phyloP scores from a whole-genome alignment of 2,329 filamentous ascomycete genomes.

The Fusarium mundagurra region DNA sequence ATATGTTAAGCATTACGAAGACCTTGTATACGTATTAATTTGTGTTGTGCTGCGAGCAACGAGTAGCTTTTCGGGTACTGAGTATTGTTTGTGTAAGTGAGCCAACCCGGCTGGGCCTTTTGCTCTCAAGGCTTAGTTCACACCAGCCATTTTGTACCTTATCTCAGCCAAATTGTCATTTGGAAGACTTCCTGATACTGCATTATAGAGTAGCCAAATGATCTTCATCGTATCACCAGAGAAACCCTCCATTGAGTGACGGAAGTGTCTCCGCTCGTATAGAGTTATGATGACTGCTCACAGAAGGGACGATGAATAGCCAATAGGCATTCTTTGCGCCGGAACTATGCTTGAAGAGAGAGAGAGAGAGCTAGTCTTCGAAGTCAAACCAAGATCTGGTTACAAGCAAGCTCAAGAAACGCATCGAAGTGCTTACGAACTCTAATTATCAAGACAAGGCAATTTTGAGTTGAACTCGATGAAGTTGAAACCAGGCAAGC shows the following conservation, averaged over 20 bases:
- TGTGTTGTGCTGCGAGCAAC: neutral
- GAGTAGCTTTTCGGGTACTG: neutral
- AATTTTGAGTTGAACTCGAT: neutral
- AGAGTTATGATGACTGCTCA: neutral
- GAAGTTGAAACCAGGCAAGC: neutral
- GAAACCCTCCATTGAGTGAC: neutral
- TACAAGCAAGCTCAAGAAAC: neutral
- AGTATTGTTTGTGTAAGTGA: neutral
- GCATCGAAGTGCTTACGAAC: neutral
- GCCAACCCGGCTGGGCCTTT: neutral
- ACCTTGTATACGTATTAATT: too few species aligned
- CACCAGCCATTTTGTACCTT: neutral
- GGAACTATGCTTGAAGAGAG: too few species aligned
- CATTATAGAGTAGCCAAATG: neutral
- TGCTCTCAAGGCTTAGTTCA: neutral
- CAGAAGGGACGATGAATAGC: neutral
- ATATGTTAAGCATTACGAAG: too few species aligned
- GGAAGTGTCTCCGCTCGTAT: neutral
- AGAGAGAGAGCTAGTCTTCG: neutral
- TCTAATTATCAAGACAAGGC: neutral
- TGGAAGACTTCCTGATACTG: neutral
- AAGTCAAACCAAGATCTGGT: too few species aligned
- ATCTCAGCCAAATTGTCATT: neutral
- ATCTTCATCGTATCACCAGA: neutral
- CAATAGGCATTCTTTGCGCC: fast-evolving